A percentile compares a stretch with the other conserved stretches of the same genome.
phyloP scores from a whole-genome alignment of 495 filamentous ascomycete species.

The Hypoxylon lienhwacheense region DNA sequence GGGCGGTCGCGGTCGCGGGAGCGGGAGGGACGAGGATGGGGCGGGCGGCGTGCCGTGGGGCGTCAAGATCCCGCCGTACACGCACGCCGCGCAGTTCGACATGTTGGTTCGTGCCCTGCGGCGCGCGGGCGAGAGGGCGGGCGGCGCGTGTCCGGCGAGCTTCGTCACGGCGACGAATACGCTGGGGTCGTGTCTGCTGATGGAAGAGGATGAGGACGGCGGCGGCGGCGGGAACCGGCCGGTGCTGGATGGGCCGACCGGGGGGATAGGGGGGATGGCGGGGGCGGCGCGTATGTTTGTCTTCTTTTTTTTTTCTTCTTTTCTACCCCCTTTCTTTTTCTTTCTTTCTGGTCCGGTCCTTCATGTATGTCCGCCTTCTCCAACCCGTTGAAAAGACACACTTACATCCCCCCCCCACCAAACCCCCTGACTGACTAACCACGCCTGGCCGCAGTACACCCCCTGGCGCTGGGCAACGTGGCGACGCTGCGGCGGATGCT shows the following conservation, averaged over 20 bases:
- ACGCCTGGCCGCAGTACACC: conserved; percentile 50
- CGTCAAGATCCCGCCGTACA: conserved; percentile 73
- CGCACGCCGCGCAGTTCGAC: conserved; percentile 61
- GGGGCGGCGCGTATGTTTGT: conserved; percentile 53
- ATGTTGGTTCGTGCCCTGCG: conserved; percentile 55
- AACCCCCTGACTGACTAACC: too few relatives aligned
- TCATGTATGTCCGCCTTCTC: background rate
- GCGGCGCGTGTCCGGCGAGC: conserved; percentile 43
- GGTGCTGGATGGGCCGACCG: background rate
- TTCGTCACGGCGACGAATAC: conserved; percentile 76
- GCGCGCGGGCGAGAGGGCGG: conserved; percentile 21
- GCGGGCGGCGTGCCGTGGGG: conserved; percentile 51
- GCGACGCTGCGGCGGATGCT: conserved; percentile 58
- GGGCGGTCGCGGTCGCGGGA: conserved; percentile 6
- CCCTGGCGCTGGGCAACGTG: conserved; percentile 74
- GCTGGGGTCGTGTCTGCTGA: conserved; percentile 64
- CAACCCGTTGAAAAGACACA: background rate
- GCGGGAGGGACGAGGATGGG: background rate
- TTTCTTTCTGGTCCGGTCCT: background rate
- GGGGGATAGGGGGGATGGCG: conserved; percentile 67
- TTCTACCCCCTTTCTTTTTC: background rate
- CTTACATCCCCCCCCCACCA: background rate
- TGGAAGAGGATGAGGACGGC: conserved; percentile 28
- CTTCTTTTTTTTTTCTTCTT: background rate
- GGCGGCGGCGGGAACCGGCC: background rate